Percentiles rank a stretch among this genome's conserved stretches.
Evolutionary conservation across 192 early-diverging fungal genomes (phyloP).

Genomic region (Coemansia sp.): DNA sequence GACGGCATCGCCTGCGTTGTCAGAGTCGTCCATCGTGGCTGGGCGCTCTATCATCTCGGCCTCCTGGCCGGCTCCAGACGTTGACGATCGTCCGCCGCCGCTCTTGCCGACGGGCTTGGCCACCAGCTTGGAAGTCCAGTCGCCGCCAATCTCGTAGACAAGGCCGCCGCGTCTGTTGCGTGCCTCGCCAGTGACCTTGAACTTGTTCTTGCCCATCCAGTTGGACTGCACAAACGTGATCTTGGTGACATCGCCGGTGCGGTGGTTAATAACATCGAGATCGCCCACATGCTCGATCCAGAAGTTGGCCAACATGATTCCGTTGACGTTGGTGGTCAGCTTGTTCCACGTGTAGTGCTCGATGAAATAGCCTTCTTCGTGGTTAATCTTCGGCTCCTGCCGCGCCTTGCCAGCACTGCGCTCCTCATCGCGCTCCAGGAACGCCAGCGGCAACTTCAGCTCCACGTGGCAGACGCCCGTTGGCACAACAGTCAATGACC

Average conservation of each 20-base stretch:
- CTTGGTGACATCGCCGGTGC: constrained; percentile 75
- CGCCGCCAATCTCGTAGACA: constrained; percentile 66
- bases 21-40: constrained; percentile 12
- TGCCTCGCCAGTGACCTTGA: constrained; percentile 63
- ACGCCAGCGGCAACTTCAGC: constrained; percentile 65
- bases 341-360: constrained; percentile 90
- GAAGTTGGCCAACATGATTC: constrained; percentile 80
- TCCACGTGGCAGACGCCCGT: constrained; percentile 79
- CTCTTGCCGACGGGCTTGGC: constrained; percentile 40
- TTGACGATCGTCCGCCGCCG: not conserved
- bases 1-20: constrained; percentile 29
- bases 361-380: constrained; percentile 57
- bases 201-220: constrained; percentile 68
- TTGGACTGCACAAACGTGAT: constrained; percentile 78
- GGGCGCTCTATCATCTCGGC: constrained; percentile 29
- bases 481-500: constrained; percentile 77
- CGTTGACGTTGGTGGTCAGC: constrained; percentile 82
- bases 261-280: constrained; percentile 76
- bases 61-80: constrained; percentile 8
- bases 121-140: constrained; percentile 68
- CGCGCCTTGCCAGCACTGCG: constrained; percentile 21
- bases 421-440: constrained; percentile 51
- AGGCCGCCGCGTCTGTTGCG: constrained; percentile 52
- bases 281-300: constrained; percentile 88
- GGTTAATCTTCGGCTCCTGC: constrained; percentile 42